phyloP scores from a whole-genome alignment of 2,329 filamentous ascomycete species.

The Arthrobotrys sphaeroides region DNA sequence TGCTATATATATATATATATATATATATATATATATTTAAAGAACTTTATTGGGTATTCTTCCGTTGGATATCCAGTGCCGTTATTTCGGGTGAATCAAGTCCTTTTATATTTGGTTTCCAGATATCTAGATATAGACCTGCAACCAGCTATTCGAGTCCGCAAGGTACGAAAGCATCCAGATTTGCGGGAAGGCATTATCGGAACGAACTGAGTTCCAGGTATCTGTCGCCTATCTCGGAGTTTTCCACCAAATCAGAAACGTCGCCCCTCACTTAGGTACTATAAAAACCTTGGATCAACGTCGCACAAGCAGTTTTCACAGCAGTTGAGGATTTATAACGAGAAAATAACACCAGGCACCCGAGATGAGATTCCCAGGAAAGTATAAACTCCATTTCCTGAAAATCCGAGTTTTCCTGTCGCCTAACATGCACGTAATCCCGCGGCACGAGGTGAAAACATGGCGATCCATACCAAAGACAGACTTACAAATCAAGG shows the following conservation, averaged over 20 bases:
- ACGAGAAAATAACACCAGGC: neutral
- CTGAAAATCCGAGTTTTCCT: neutral
- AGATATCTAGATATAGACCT: neutral
- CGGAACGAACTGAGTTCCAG: neutral
- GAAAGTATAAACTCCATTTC: neutral
- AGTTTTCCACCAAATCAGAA: neutral
- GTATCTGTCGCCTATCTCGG: neutral
- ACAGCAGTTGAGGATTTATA: neutral
- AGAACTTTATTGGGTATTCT: too few relatives aligned
- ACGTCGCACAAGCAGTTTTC: neutral
- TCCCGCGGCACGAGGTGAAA: constrained; percentile 21
- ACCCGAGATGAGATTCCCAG: neutral
- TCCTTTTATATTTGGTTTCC: neutral
- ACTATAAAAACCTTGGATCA: neutral
- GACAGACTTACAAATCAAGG: constrained; percentile 16
- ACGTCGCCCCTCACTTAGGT: neutral
- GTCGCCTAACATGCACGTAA: neutral
- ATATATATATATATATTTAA: too few relatives aligned
- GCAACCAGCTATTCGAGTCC: neutral
- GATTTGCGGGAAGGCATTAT: neutral
- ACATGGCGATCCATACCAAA: constrained; percentile 30
- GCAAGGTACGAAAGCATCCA: constrained; percentile 4
- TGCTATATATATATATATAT: too few relatives aligned
- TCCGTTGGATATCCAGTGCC: neutral
- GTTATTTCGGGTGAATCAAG: too few relatives aligned